Conservation (phyloP, 169 alveolate species). For the Plasmodium berghei region DNA sequence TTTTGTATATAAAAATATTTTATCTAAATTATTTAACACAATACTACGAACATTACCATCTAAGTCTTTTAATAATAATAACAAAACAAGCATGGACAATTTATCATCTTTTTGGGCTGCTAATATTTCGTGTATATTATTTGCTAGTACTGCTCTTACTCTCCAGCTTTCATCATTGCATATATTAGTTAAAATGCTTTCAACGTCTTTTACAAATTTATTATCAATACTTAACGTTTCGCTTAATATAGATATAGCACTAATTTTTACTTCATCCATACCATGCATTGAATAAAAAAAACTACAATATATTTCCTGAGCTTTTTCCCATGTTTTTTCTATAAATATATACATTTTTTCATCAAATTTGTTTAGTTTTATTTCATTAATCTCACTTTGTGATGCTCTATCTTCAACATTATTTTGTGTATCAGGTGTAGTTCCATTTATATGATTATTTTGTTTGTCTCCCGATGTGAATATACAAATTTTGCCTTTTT, state of each 20-base stretch:
- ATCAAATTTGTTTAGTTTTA: not conserved
- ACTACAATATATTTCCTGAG: conserved; percentile 50
- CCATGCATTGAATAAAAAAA: conserved; percentile 69
- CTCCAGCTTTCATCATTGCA: conserved; percentile 78
- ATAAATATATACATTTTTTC: conserved; percentile 17
- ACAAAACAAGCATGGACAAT: conserved; percentile 41
- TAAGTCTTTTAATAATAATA: conserved; percentile 59
- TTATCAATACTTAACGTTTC: conserved; percentile 46
- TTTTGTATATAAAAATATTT: conserved; percentile 45
- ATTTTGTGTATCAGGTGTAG: not conserved
- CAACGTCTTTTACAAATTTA: conserved; percentile 35
- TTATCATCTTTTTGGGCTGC: conserved; percentile 24
- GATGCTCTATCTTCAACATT: not conserved
- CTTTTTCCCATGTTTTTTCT: conserved; percentile 46
- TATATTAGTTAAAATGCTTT: conserved; percentile 42
- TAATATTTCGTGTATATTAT: conserved; percentile 53
- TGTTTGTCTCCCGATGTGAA: not conserved
- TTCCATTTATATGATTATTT: not conserved
- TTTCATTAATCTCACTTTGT: not conserved
- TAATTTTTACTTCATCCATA: conserved; percentile 76
- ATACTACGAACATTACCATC: conserved; percentile 76
- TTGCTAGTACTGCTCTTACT: conserved; percentile 70
- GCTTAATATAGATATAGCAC: conserved; percentile 62
- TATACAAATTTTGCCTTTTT: conserved; percentile 11
- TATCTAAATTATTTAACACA: conserved; percentile 48